phyloP scores from a whole-genome alignment of 495 filamentous ascomycete species.

The Glarea lozoyensis region DNA sequence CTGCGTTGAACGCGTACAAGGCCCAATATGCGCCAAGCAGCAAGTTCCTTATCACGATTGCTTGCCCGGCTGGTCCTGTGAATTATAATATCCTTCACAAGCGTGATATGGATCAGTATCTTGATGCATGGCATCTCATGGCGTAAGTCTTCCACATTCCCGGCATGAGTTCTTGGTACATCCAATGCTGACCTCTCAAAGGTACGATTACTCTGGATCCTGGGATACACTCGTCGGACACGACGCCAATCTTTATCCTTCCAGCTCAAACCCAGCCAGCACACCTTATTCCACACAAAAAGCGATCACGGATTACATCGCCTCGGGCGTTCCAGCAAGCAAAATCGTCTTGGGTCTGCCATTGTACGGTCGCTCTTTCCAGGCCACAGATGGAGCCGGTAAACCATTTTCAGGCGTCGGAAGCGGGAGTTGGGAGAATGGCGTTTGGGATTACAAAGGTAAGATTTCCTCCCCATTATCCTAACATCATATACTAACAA shows the following conservation, averaged over 20 bases:
- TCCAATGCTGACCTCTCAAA: not conserved
- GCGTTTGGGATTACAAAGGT: slow-evolving; percentile 78
- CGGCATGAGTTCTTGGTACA: not conserved
- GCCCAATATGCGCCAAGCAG: slow-evolving; percentile 33
- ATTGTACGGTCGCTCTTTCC: slow-evolving; percentile 76
- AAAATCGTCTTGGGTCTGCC: slow-evolving; percentile 84
- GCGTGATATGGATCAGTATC: slow-evolving; percentile 56
- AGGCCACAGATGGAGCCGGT: slow-evolving; percentile 62
- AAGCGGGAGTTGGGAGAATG: slow-evolving; percentile 57
- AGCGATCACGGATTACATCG: slow-evolving; percentile 59
- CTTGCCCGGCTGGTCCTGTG: slow-evolving; percentile 47
- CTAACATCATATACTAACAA: no score
- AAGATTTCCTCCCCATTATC: no score
- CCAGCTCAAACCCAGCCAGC: slow-evolving; percentile 32
- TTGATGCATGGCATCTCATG: slow-evolving; percentile 89
- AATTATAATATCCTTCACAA: slow-evolving; percentile 66
- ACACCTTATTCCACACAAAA: slow-evolving; percentile 65
- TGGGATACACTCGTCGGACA: slow-evolving; percentile 67
- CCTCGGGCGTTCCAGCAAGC: slow-evolving; percentile 45
- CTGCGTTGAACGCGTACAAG: slow-evolving; percentile 57
- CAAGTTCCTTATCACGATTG: slow-evolving; percentile 72
- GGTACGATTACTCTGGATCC: slow-evolving; percentile 49
- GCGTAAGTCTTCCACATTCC: no score
- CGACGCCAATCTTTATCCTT: slow-evolving; percentile 63
- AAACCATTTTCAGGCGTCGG: slow-evolving; percentile 58